Base-by-base conservation (phyloP, 2,329 filamentous ascomycete genomes). In the Byssothecium circinans region DNA sequence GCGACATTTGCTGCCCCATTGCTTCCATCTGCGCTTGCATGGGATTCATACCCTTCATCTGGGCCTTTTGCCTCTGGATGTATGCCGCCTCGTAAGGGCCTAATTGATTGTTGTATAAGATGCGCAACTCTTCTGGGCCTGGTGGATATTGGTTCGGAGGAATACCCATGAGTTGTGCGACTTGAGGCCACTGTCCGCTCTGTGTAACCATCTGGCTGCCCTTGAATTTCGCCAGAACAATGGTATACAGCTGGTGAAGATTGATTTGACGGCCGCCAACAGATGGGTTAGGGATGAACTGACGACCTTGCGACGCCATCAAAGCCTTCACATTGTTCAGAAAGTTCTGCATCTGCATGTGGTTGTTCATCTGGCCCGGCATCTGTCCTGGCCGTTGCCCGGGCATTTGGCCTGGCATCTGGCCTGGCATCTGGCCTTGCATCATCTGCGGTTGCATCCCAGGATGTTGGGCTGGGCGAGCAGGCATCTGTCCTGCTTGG, bases 271-370 rank as follows among this genome's bases (percentile, higher is more conserved):
- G 84, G 43, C 90, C 88, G 43, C 83, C 85, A 19, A 95, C 81
- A 18, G 83, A 74, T 0, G 91, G 91, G 52, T 85, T 87, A 1
- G 81, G 75, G 38, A 96, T 90, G 41, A 97, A 78, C 0, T 84
- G 86, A 15, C 89, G 76, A 25, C 85, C 83, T 49, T 87, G 85
- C 39, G 83, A 79, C 50, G 81, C 81, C 86, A 95, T 95, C 54
- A 95, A 88, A n/a, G 80, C 75, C 17, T 83, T 81, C 7, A 97
- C 76, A 32, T 85, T 87, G 62, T 89, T 88, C 70, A 95, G 78
- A 49, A 73, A 73, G 8, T 59, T 56, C 46, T 69, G 65, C n/a
- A 60, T 50, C 15, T 54, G 56, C 18, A 58, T 54, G 15, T 59
- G 56, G 8, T 18, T 20, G 20, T 36, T 35, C 35, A 29, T 30